Base-by-base conservation (phyloP, 108 stramenopile genomes). In the Craspedostauros australis region DNA sequence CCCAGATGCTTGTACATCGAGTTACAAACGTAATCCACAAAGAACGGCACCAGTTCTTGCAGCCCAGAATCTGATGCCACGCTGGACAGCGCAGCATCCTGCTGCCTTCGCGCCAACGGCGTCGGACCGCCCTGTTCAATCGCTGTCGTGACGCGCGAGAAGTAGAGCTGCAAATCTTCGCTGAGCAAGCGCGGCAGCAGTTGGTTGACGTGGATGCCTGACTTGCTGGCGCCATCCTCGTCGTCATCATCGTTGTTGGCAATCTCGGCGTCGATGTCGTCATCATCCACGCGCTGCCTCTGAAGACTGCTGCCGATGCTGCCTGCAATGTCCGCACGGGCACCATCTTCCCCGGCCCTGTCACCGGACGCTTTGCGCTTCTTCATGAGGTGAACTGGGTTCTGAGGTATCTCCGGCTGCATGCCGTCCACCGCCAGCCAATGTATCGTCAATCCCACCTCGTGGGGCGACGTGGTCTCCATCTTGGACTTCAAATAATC, bases 361-460 rank as follows among this genome's bases (percentile, higher is more conserved):
- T 8, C 15, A 19, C 14, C 11, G 24, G 15, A 39, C 8, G 37
- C 21, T 15, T 53, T 39, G 5, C 27, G 51, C 8, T 38, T 5
- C n/a, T 37, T 14, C 4, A 5, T 39, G n/a, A n/a, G n/a, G n/a
- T 43, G 64, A 30, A 50, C 50, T 24, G 78, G 76, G 64, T 89
- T 83, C 54, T 75, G 75, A 26, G 79, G 77, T 48, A 76, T 80
- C 31, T 70, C 50, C 11, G 88, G 84, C 38, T 60, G 68, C 0
- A 63, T 64, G 1, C 90, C 90, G 38, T 91, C 83, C 16, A 91
- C 90, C 0, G 90, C 90, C 7, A 91, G 72, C 90, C 90, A 91
- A 45, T 87, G 86, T 16, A 75, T 23, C 22, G 75, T 80, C 54
- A 85, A 38, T 8, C 80, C 86, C 26, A 87, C 44, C 77, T 91